Percentiles rank a stretch among this genome's conserved stretches.
These are phyloP conservation scores for Globisporangium spiculum DNA, from an alignment of 352 stramenopile genomes.

Conservation along the genomic window DNA sequence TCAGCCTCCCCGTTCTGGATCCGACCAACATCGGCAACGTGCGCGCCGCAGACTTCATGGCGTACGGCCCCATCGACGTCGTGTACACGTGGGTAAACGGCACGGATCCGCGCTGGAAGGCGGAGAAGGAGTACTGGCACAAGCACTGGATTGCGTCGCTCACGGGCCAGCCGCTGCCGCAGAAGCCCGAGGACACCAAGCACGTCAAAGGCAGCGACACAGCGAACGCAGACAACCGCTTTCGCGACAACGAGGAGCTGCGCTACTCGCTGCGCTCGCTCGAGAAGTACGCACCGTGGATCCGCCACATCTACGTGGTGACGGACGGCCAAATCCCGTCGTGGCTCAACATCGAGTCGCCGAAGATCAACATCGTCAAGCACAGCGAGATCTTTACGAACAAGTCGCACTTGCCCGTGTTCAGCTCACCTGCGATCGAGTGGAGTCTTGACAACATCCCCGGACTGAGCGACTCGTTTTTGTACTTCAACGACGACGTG, in stretches of 20 bases:
- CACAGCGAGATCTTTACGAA: constrained; percentile 92
- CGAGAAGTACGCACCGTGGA: constrained; percentile 94
- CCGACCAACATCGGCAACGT: constrained; percentile 67
- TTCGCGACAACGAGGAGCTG: constrained; percentile 94
- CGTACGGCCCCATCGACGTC: constrained; percentile 90
- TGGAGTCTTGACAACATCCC: constrained; percentile 93
- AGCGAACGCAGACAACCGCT: constrained; percentile 88
- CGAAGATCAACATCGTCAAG: constrained; percentile 83
- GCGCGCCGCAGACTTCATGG: constrained; percentile 42
- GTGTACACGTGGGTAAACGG: constrained; percentile 98
- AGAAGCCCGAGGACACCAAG: constrained; percentile 41
- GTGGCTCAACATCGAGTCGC: constrained; percentile 89
- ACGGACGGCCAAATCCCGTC: constrained; percentile 93
- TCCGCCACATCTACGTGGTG: constrained; percentile 93
- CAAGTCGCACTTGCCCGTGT: constrained; percentile 88
- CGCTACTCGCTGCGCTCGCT: constrained; percentile 91
- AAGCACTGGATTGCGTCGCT: constrained; percentile 87
- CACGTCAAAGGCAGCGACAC: constrained; percentile 62
- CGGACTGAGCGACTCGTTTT: constrained; percentile 88
- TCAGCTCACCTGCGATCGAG: constrained; percentile 94
- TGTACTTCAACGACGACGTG: constrained; percentile 98
- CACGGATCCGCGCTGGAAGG: constrained; percentile 91
- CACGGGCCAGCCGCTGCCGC: constrained; percentile 68
- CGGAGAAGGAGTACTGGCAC: constrained; percentile 87
- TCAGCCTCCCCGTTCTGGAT: constrained; percentile 12